A percentile compares a stretch with the other conserved stretches of the same genome.
Conservation (phyloP, 108 stramenopile species). For the Craspedostauros australis region DNA sequence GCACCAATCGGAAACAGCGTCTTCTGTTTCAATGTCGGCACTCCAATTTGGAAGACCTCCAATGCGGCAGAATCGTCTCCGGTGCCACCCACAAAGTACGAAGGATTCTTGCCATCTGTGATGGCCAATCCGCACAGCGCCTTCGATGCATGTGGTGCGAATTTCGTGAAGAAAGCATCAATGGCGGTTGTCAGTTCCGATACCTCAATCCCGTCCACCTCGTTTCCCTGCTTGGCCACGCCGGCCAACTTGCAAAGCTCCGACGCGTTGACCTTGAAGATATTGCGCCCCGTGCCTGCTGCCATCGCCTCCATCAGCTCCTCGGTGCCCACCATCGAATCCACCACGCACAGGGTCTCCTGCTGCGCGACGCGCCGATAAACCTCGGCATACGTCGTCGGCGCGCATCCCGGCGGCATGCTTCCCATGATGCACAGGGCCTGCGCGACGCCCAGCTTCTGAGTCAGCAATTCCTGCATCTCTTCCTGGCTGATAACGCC, state of each 20-base stretch:
- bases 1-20: constrained; percentile 80
- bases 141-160: constrained; percentile 18
- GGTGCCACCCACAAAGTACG: constrained; percentile 38
- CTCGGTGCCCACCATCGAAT: constrained; percentile 71
- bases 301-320: constrained; percentile 24
- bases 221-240: constrained; percentile 20
- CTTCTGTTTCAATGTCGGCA: constrained; percentile 21
- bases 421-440: constrained; percentile 79
- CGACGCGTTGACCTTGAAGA: constrained; percentile 74
- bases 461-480: constrained; percentile 26
- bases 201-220: constrained; percentile 34
- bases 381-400: constrained; percentile 59
- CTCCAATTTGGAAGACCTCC: constrained; percentile 33
- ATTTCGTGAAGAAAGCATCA: constrained; percentile 34
- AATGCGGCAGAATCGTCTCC: constrained; percentile 9
- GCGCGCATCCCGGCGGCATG: constrained; percentile 76
- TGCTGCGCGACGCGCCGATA: constrained; percentile 21
- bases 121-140: constrained; percentile 58
- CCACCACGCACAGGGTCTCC: constrained; percentile 61
- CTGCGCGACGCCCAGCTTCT: constrained; percentile 9
- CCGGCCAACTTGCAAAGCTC: constrained; percentile 67
- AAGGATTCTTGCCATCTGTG: constrained; percentile 62
- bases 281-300: constrained; percentile 23
- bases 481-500: constrained; percentile 48
- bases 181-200: constrained; percentile 42